Evolutionary conservation across 2,329 filamentous ascomycete genomes (phyloP).

Genomic region (Cytospora paraplurivora): DNA sequence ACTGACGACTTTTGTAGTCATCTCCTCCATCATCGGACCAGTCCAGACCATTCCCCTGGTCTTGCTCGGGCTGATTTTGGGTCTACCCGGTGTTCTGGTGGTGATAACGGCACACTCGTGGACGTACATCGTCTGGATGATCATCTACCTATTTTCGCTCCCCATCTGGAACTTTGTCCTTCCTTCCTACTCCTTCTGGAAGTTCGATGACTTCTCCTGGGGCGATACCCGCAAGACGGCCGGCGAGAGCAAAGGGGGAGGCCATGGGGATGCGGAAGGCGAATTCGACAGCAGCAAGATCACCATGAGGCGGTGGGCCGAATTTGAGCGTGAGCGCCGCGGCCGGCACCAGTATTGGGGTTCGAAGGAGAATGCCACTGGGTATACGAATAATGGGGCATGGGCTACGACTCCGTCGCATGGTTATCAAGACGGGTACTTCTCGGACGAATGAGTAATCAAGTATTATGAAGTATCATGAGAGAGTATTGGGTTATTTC

Average conservation of each 20-base stretch:
- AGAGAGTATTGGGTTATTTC: neutral
- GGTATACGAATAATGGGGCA: constrained; percentile 36
- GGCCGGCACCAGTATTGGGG: constrained; percentile 54
- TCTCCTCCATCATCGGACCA: constrained; percentile 79
- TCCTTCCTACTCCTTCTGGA: constrained; percentile 95
- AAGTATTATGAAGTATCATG: too few species aligned
- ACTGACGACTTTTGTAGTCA: constrained; percentile 55
- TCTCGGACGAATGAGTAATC: constrained; percentile 50
- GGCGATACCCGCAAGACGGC: constrained; percentile 96
- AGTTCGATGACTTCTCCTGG: constrained; percentile 99
- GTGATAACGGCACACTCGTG: constrained; percentile 90
- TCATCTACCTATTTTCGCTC: constrained; percentile 89
- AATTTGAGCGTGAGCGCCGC: constrained; percentile 77
- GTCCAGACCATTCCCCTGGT: constrained; percentile 89
- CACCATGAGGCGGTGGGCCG: constrained; percentile 98
- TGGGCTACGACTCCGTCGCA: constrained; percentile 45
- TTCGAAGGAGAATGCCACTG: constrained; percentile 53
- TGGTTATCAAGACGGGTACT: constrained; percentile 57
- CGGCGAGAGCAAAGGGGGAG: constrained; percentile 84
- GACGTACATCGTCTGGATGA: constrained; percentile 95
- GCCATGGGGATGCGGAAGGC: constrained; percentile 78
- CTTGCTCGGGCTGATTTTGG: constrained; percentile 85
- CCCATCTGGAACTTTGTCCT: constrained; percentile 98
- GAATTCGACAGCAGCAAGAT: constrained; percentile 99
- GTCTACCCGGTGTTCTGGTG: constrained; percentile 89